phyloP scores from a whole-genome alignment of 2,329 filamentous ascomycete species.

The Aspergillus brasiliensis region DNA sequence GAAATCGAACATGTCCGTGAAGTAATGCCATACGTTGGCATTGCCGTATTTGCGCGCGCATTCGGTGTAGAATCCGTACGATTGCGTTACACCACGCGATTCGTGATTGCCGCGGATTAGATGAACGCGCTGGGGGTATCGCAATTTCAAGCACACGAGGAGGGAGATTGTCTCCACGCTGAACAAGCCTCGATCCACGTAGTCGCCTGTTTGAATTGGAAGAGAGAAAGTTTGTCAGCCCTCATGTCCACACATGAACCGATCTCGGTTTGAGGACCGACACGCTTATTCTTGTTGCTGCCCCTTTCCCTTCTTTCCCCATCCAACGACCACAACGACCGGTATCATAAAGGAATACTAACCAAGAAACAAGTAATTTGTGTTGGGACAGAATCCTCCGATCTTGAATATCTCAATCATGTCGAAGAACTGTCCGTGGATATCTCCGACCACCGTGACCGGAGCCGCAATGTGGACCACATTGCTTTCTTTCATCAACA shows the following conservation, averaged over 20 bases:
- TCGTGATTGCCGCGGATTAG: constrained; percentile 98
- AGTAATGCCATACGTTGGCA: constrained; percentile 98
- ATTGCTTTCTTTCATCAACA: constrained; percentile 99
- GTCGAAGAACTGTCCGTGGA: constrained; percentile 98
- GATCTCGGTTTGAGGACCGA: neutral
- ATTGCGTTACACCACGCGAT: constrained; percentile 95
- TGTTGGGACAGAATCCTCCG: constrained; percentile 94
- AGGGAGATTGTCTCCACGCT: constrained; percentile 98
- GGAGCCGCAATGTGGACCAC: constrained; percentile 95
- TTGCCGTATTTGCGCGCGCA: constrained; percentile 98
- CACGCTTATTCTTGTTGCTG: neutral
- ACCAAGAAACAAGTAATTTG: constrained; percentile 98
- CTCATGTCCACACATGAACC: constrained; percentile 9
- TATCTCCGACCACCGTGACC: constrained; percentile 96
- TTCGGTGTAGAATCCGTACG: constrained; percentile 98
- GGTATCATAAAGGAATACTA: constrained; percentile 19
- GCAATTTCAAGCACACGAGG: constrained; percentile 92
- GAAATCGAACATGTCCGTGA: constrained; percentile 99
- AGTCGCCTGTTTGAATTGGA: constrained; percentile 67
- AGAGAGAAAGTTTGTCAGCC: neutral
- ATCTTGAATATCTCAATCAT: constrained; percentile 99
- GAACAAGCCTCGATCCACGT: constrained; percentile 97
- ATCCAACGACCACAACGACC: neutral
- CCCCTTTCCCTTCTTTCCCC: neutral
- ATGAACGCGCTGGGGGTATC: constrained; percentile 94